phyloP scores from a whole-genome alignment of 2,329 filamentous ascomycete genomes.

The Helotiales sp. region DNA sequence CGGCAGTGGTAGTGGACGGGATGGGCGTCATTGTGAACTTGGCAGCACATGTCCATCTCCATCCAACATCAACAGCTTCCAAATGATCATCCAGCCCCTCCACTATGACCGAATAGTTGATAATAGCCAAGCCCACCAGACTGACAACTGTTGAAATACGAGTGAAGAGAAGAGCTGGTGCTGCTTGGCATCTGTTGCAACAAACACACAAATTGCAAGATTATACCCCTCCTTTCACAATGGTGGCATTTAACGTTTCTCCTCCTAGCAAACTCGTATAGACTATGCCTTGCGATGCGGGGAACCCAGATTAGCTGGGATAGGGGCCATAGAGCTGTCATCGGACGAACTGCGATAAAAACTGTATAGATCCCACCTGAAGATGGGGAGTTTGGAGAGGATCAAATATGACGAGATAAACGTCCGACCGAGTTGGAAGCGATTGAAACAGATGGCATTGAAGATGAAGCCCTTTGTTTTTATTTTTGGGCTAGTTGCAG shows the following conservation, averaged over 20 bases:
- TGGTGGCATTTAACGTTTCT: slow-evolving; percentile 24
- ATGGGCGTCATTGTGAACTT: background rate
- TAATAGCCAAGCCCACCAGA: too few relatives aligned
- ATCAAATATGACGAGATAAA: background rate
- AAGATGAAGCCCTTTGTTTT: slow-evolving; percentile 11
- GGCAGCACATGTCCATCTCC: background rate
- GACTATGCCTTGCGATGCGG: slow-evolving; percentile 13
- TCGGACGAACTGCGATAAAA: background rate
- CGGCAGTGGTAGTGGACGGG: background rate
- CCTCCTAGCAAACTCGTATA: slow-evolving; percentile 2
- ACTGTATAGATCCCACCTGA: background rate
- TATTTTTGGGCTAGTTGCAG: slow-evolving; percentile 13
- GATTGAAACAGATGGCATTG: background rate
- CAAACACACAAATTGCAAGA: background rate
- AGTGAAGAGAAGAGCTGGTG: background rate
- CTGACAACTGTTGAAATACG: too few relatives aligned
- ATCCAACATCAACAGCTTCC: background rate
- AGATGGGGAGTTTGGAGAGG: slow-evolving; percentile 1
- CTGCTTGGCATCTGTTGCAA: background rate
- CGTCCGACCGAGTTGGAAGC: background rate
- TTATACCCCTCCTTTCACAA: background rate
- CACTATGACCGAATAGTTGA: too few relatives aligned
- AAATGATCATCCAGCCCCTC: background rate
- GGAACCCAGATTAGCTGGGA: slow-evolving; percentile 7
- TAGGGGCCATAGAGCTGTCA: background rate